Evolutionary conservation across 805 yeast species (phyloP), one percentile per base, ranked within the genome.

Genomic region (Scheffersomyces amazonensis): DNA sequence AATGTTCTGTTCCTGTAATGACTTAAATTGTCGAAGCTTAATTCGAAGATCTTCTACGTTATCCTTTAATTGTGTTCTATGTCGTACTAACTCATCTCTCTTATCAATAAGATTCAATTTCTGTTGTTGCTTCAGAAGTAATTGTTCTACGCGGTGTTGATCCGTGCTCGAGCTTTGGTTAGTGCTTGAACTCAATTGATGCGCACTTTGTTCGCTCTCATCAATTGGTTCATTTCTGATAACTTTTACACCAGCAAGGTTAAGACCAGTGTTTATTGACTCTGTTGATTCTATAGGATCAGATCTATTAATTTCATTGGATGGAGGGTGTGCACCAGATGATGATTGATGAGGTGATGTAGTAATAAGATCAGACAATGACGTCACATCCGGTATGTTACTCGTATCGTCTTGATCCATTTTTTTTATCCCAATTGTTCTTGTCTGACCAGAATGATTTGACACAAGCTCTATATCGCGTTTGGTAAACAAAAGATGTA

Each of bases 281-380:
- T n/a, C n/a, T n/a, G n/a, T n/a, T n/a, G n/a, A n/a, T n/a, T n/a
- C n/a, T n/a, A n/a, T n/a, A n/a, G n/a, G n/a, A n/a, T 20, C 15
- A 13, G 13, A 4, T 27, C 34, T 10, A 6, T 24, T 9, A 16
- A 8, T 15, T 10, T 7, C 21, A 9, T 11, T 22, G 28, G 28
- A 8, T 24, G 28, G 28, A 9, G 28, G n/a, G 12, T 27, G 30
- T 15, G 17, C n/a, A 15, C 17, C 5, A 8, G 30, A 15, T 27
- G 30, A 13, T 27, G 17, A 9, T 31, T 39, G 46, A 13, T 41
- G 39, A 2, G 62, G 54, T 0, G 62, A 54, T 8, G 62, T 56
- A 21, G 49, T 44, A 20, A 58, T 37, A 23, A 58, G 39, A 47
- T 58, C 63, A 16, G 56, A 52, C 21, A 56, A 48, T 8, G 63